phyloP scores from a whole-genome alignment of 306 rosid genomes.

The Rosa persica region DNA sequence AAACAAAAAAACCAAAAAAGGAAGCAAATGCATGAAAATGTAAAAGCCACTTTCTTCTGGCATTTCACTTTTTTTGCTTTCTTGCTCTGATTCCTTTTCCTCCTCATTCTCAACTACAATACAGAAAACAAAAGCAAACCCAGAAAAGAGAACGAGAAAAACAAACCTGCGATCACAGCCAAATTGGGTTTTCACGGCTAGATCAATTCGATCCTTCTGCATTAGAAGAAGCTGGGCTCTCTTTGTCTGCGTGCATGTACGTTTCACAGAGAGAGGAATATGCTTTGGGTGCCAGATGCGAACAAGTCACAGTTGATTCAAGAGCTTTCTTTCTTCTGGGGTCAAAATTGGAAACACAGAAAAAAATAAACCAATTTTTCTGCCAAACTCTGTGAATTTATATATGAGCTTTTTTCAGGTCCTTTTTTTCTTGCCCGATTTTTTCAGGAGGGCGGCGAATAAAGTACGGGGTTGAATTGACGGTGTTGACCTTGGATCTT shows the following conservation, averaged over 20 bases:
- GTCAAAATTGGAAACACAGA: slow-evolving; percentile 29
- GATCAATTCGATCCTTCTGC: slow-evolving; percentile 6
- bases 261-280: slow-evolving; percentile 28
- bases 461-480: not conserved
- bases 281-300: slow-evolving; percentile 41
- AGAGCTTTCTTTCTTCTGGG: not conserved
- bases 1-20: not conserved
- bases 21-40: not conserved
- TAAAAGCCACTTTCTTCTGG: not conserved
- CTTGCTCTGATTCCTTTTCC: not conserved
- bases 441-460: not conserved
- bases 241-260: not conserved
- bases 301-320: slow-evolving; percentile 36
- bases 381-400: not conserved
- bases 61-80: not conserved
- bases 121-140: slow-evolving; percentile 9
- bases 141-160: not conserved
- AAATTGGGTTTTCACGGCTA: not conserved
- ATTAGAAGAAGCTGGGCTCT: not conserved
- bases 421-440: not conserved
- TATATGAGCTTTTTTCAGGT: not conserved
- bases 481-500: slow-evolving; percentile 18
- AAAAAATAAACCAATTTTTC: not conserved
- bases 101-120: not conserved
- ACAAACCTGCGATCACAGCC: not conserved